These are phyloP conservation scores for Leptographium galeiforme DNA, from an alignment of 2,329 filamentous ascomycete genomes.

Conservation along the genomic window DNA sequence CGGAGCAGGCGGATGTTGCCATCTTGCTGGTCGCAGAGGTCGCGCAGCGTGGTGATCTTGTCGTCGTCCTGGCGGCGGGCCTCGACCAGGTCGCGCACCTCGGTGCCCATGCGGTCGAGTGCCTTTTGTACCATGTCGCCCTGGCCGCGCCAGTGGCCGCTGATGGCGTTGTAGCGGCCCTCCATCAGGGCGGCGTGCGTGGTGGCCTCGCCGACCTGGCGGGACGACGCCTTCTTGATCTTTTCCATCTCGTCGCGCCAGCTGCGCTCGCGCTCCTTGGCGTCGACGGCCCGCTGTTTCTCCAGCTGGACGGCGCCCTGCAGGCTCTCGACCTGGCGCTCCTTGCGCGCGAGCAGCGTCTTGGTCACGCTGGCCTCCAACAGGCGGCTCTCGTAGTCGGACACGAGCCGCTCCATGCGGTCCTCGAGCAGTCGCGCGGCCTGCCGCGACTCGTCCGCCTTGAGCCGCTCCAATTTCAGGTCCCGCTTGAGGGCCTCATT, in stretches of 20 bases:
- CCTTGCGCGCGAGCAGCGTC: slow-evolving; percentile 55
- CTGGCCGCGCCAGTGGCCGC: slow-evolving; percentile 53
- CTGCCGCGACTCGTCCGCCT: slow-evolving; percentile 58
- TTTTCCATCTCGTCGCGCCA: slow-evolving; percentile 55
- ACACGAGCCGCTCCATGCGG: slow-evolving; percentile 54
- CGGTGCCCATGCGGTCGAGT: slow-evolving; percentile 32
- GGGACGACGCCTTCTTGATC: slow-evolving; percentile 42
- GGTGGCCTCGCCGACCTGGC: slow-evolving; percentile 53
- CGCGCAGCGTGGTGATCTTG: slow-evolving; percentile 49
- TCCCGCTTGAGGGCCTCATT: slow-evolving; percentile 68
- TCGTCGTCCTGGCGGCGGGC: slow-evolving; percentile 47
- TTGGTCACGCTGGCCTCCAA: slow-evolving; percentile 61
- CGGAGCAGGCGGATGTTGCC: slow-evolving; percentile 48
- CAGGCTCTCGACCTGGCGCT: slow-evolving; percentile 59
- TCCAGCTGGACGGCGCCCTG: slow-evolving; percentile 52
- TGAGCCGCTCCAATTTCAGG: slow-evolving; percentile 49
- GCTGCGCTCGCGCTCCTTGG: slow-evolving; percentile 43
- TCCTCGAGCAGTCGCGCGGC: slow-evolving; percentile 54
- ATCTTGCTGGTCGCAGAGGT: slow-evolving; percentile 61
- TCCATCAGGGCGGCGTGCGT: slow-evolving; percentile 54
- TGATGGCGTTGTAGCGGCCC: slow-evolving; percentile 54
- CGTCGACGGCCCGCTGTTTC: slow-evolving; percentile 44
- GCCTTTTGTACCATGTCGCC: slow-evolving; percentile 46
- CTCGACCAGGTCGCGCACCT: slow-evolving; percentile 40
- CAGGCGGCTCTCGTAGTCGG: slow-evolving; percentile 56